phyloP scores from a whole-genome alignment of 768 basidiomycete species.

The Podaxis carcinomalis region DNA sequence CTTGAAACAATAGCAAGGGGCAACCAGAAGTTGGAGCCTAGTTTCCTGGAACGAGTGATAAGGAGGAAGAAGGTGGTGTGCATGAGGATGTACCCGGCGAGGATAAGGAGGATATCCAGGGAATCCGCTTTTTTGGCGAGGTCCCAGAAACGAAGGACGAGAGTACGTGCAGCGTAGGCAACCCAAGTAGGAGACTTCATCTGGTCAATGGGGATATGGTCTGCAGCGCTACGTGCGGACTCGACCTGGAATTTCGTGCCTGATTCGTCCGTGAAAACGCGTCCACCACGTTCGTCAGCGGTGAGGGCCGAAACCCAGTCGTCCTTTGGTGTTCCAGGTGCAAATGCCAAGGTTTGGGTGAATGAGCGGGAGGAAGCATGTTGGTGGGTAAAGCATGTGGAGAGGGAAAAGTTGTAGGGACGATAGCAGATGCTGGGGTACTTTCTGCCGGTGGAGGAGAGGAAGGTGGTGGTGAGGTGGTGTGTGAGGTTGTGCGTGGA shows the following conservation, averaged over 20 bases:
- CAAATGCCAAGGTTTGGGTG: conserved; percentile 49
- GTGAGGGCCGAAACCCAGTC: conserved; percentile 41
- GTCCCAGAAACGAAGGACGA: conserved; percentile 81
- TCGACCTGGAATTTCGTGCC: conserved; percentile 52
- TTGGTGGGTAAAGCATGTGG: conserved; percentile 22
- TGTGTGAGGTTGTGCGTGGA: conserved; percentile 46
- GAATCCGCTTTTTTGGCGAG: conserved; percentile 93
- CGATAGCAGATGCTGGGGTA: conserved; percentile 54
- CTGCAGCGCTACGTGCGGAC: conserved; percentile 30
- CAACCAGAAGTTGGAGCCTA: conserved; percentile 64
- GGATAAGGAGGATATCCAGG: conserved; percentile 90
- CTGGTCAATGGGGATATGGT: conserved; percentile 53
- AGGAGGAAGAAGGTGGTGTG: conserved; percentile 91
- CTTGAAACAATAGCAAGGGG: conserved; percentile 74
- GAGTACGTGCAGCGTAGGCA: conserved; percentile 74
- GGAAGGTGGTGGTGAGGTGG: conserved; percentile 38
- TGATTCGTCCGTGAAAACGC: conserved; percentile 29
- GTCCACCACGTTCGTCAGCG: conserved; percentile 14
- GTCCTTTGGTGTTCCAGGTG: conserved; percentile 38
- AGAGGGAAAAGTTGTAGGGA: conserved; percentile 17
- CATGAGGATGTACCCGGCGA: conserved; percentile 94
- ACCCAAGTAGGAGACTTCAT: conserved; percentile 87
- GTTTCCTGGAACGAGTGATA: conserved; percentile 79
- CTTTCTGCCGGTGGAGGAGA: conserved; percentile 36
- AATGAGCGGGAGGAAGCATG: conserved; percentile 37